Evolutionary conservation across 345 rosid species (phyloP).

Genomic region (Gossypium anomalum): DNA sequence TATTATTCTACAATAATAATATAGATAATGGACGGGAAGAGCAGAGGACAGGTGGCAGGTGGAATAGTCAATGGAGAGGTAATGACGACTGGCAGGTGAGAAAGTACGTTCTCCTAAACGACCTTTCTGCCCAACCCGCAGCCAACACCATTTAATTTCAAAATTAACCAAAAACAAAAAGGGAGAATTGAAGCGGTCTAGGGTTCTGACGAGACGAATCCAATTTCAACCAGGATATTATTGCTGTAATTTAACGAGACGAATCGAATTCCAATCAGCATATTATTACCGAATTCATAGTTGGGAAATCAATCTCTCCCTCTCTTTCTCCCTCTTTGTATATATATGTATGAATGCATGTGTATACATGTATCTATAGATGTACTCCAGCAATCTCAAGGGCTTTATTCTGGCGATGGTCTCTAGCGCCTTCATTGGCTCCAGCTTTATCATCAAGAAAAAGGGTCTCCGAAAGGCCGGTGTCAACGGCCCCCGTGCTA

Average conservation of each 20-base stretch:
- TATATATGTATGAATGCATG: slow-evolving; percentile 6
- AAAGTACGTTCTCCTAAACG: neutral
- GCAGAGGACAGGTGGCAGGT: neutral
- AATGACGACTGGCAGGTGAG: slow-evolving; percentile 14
- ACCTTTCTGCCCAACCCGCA: neutral
- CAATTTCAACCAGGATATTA: neutral
- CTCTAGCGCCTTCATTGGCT: slow-evolving; percentile 75
- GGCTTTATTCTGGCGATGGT: slow-evolving; percentile 64
- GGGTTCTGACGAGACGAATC: neutral
- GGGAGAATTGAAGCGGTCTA: neutral
- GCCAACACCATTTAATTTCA: neutral
- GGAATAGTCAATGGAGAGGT: neutral
- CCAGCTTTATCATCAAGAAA: slow-evolving; percentile 86
- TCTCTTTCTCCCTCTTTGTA: neutral
- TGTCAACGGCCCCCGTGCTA: slow-evolving; percentile 59
- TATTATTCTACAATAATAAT: no score
- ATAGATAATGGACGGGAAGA: neutral
- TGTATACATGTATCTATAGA: slow-evolving; percentile 23
- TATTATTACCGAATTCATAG: neutral
- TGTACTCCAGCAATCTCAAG: slow-evolving; percentile 66
- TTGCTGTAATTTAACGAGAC: neutral
- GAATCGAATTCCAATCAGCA: neutral
- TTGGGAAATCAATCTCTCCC: neutral
- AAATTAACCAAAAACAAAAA: neutral
- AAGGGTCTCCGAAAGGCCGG: slow-evolving; percentile 68